Conservation (phyloP, 2,329 filamentous ascomycete genomes). For the Calonectria fujianensis region DNA sequence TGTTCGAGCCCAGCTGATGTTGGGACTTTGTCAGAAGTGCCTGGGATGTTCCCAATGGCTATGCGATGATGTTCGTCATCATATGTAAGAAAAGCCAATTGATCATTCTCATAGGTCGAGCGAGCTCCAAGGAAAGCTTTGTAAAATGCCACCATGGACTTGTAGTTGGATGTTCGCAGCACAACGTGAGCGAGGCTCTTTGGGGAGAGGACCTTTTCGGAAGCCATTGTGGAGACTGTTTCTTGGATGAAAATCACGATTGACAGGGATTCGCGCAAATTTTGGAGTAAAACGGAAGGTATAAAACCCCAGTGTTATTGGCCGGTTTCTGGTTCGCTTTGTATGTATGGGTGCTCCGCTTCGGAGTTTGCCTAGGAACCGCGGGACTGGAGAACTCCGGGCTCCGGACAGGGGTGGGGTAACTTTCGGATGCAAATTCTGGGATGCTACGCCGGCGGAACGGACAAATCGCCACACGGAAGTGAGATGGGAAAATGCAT, state of each 20-base stretch:
- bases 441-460: background rate
- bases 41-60: conserved; percentile 17
- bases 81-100: conserved; percentile 18
- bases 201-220: conserved; percentile 17
- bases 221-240: conserved; percentile 4
- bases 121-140: conserved; percentile 25
- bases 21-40: conserved; percentile 4
- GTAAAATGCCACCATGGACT: conserved; percentile 26
- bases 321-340: background rate
- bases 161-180: conserved; percentile 24
- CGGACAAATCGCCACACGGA: background rate
- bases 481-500: background rate
- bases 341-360: no score
- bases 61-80: conserved; percentile 33
- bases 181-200: conserved; percentile 22
- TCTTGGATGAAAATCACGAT: background rate
- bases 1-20: conserved; percentile 20
- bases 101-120: conserved; percentile 19
- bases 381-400: background rate
- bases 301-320: background rate
- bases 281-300: background rate
- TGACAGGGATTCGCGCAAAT: background rate
- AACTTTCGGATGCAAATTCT: background rate
- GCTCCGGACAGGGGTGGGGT: background rate
- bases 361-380: background rate